Percentiles rank a stretch among this genome's conserved stretches.
Conservation (phyloP, 2,329 filamentous ascomycete species). For the Fusarium annulatum region DNA sequence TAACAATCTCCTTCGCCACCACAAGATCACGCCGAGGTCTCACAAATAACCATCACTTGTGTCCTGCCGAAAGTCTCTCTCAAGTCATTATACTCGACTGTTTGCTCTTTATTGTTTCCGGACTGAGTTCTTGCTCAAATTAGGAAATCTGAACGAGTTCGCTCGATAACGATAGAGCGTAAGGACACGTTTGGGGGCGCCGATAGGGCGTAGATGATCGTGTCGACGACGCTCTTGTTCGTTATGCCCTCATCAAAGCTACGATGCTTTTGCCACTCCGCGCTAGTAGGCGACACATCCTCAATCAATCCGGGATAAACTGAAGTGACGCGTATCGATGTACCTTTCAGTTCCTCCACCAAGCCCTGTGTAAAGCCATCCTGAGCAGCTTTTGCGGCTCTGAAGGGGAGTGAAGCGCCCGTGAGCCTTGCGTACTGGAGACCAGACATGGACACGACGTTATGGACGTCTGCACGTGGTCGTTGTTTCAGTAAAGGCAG, state of each 20-base stretch:
- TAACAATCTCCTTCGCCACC: too few relatives aligned
- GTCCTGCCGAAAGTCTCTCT: too few relatives aligned
- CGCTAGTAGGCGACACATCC: background rate
- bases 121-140: too few relatives aligned
- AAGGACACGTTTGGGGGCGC: background rate
- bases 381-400: background rate
- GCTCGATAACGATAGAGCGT: background rate
- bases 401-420: background rate
- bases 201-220: background rate
- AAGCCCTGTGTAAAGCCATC: background rate
- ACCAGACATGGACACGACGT: background rate
- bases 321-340: background rate
- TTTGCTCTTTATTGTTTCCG: too few relatives aligned
- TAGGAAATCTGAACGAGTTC: background rate
- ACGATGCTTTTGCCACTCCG: background rate
- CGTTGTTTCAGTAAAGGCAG: background rate
- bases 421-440: background rate
- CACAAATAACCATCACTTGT: too few relatives aligned
- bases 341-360: background rate
- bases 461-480: background rate
- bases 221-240: background rate
- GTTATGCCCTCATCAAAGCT: background rate
- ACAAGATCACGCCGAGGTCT: too few relatives aligned
- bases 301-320: background rate
- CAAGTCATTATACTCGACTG: too few relatives aligned